phyloP scores from a whole-genome alignment of 2,329 filamentous ascomycete species.

The Cucurbitaria berberidis region DNA sequence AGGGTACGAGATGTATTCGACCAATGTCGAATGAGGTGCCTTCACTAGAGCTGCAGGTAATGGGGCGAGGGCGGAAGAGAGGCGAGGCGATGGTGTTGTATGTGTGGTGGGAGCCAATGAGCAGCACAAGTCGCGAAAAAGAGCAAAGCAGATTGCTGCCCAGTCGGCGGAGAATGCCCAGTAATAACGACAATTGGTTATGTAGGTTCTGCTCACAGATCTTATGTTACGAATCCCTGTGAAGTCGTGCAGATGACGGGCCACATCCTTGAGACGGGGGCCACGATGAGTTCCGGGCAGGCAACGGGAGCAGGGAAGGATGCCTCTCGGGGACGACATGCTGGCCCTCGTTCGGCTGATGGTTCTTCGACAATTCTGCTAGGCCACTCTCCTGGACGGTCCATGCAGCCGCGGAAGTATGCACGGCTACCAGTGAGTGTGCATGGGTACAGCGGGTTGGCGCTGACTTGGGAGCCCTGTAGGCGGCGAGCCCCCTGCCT shows the following conservation, averaged over 20 bases:
- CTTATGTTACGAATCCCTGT: slow-evolving; percentile 44
- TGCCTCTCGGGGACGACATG: slow-evolving; percentile 43
- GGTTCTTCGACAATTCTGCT: slow-evolving; percentile 44
- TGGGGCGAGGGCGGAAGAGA: slow-evolving; percentile 22
- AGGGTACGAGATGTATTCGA: slow-evolving; percentile 5
- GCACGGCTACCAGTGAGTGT: slow-evolving; percentile 36
- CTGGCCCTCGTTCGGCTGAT: slow-evolving; percentile 51
- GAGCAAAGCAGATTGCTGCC: slow-evolving; percentile 32
- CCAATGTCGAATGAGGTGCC: slow-evolving; percentile 12
- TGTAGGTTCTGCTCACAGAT: slow-evolving; percentile 44
- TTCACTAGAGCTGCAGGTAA: slow-evolving; percentile 18
- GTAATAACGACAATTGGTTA: slow-evolving; percentile 50
- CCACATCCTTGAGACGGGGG: slow-evolving; percentile 47
- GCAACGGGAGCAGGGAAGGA: slow-evolving; percentile 45
- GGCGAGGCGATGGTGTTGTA: slow-evolving; percentile 27
- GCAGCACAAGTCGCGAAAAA: slow-evolving; percentile 38
- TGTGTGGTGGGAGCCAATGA: slow-evolving; percentile 33
- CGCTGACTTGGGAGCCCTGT: slow-evolving; percentile 32
- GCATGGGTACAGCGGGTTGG: slow-evolving; percentile 34
- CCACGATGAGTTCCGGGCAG: slow-evolving; percentile 45
- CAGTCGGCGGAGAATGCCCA: slow-evolving; percentile 47
- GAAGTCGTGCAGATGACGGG: slow-evolving; percentile 47
- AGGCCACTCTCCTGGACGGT: slow-evolving; percentile 37
- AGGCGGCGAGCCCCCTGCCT: slow-evolving; percentile 35
- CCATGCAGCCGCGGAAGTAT: slow-evolving; percentile 46